Percentiles rank a stretch among this genome's conserved stretches.
These are phyloP conservation scores for Ganoderma multipileum DNA, from an alignment of 1,284 basidiomycete genomes.

Conservation along the genomic window DNA sequence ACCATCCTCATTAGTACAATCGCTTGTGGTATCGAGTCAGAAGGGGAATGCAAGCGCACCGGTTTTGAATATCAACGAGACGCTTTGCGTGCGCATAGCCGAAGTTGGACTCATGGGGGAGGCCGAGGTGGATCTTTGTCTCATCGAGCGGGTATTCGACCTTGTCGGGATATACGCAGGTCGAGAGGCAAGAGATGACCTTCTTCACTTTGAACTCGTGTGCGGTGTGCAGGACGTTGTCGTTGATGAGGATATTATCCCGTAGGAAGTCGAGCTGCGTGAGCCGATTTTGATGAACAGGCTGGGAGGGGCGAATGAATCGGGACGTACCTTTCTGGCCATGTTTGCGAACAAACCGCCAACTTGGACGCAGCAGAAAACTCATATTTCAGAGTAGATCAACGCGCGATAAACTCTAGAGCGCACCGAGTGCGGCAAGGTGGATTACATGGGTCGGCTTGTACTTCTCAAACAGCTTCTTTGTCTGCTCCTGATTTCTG, in stretches of 20 bases:
- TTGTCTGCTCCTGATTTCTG: slow-evolving; percentile 71
- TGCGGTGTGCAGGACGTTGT: slow-evolving; percentile 82
- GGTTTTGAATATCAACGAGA: slow-evolving; percentile 93
- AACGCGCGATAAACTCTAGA: background rate
- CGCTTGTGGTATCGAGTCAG: background rate
- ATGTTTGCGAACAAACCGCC: slow-evolving; percentile 93
- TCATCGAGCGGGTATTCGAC: slow-evolving; percentile 90
- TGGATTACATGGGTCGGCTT: slow-evolving; percentile 93
- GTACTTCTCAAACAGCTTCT: slow-evolving; percentile 82
- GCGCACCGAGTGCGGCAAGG: slow-evolving; percentile 82
- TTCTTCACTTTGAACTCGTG: slow-evolving; percentile 71
- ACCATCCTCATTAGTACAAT: background rate
- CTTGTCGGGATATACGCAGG: slow-evolving; percentile 90
- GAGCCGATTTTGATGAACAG: background rate
- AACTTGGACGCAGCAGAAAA: slow-evolving; percentile 51
- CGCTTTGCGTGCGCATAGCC: slow-evolving; percentile 93
- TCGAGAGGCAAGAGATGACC: slow-evolving; percentile 87
- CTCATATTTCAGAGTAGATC: slow-evolving; percentile 11
- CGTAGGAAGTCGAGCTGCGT: slow-evolving; percentile 82
- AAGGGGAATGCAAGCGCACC: slow-evolving; percentile 53
- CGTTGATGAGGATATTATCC: slow-evolving; percentile 92
- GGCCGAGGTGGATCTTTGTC: slow-evolving; percentile 86
- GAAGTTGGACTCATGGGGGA: slow-evolving; percentile 90
- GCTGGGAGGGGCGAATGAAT: background rate
- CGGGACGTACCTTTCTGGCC: slow-evolving; percentile 74